Percentiles rank a stretch among this genome's conserved stretches.
phyloP scores from a whole-genome alignment of 192 early-diverging fungal genomes.

The Coemansia nantahalensis region DNA sequence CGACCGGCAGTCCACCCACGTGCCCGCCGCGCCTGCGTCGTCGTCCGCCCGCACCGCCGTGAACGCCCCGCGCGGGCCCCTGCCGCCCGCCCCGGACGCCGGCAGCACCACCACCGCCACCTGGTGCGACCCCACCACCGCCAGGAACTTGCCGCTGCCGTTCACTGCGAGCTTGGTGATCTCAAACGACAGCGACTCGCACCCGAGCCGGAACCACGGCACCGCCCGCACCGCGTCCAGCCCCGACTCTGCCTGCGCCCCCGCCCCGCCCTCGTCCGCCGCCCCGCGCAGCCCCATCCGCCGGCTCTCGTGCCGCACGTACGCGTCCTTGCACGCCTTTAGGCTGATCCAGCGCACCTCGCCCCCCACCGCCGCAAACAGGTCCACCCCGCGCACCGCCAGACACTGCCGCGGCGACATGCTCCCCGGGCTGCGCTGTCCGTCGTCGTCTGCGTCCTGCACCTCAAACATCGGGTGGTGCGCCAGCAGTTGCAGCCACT shows the following conservation, averaged over 20 bases:
- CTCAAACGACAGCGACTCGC: slow-evolving; percentile 55
- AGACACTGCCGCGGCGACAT: slow-evolving; percentile 22
- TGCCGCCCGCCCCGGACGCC: slow-evolving; percentile 32
- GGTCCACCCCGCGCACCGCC: slow-evolving; percentile 54
- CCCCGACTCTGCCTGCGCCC: slow-evolving; percentile 6
- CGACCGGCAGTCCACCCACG: slow-evolving; percentile 39
- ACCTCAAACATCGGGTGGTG: slow-evolving; percentile 44
- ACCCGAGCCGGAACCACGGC: slow-evolving; percentile 39
- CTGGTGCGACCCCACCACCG: slow-evolving; percentile 58
- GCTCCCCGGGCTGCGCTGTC: neutral
- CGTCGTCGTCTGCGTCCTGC: neutral
- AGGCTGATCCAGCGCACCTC: slow-evolving; percentile 62
- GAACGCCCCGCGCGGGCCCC: slow-evolving; percentile 33
- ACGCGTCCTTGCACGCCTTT: slow-evolving; percentile 61
- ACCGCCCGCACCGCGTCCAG: slow-evolving; percentile 32
- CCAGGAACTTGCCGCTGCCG: slow-evolving; percentile 59
- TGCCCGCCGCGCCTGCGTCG: slow-evolving; percentile 1
- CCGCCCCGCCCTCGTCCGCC: neutral
- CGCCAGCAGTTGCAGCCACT: slow-evolving; percentile 50
- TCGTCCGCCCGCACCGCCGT: slow-evolving; percentile 23
- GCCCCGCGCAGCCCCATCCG: slow-evolving; percentile 19
- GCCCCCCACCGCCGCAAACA: slow-evolving; percentile 59
- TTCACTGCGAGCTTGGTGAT: slow-evolving; percentile 58
- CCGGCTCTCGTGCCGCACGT: slow-evolving; percentile 45
- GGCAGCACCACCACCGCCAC: slow-evolving; percentile 62